phyloP scores from a whole-genome alignment of 2,329 filamentous ascomycete species.

The Botrytis sinoallii region DNA sequence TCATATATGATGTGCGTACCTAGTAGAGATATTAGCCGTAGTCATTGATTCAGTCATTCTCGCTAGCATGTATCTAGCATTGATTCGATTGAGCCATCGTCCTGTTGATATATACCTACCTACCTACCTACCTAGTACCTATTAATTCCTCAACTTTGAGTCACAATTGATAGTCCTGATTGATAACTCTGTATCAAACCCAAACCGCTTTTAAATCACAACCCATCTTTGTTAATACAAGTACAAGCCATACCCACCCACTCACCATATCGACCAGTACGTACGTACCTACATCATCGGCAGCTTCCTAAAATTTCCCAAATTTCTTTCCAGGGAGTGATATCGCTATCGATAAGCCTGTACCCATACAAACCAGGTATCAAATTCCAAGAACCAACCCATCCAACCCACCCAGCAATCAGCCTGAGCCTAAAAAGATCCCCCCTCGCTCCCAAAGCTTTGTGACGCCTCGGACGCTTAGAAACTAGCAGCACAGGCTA shows the following conservation, averaged over 20 bases:
- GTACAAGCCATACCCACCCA: neutral
- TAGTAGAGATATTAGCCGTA: neutral
- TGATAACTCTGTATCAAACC: neutral
- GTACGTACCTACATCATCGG: neutral
- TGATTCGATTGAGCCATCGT: neutral
- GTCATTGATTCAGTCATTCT: neutral
- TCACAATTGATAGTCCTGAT: neutral
- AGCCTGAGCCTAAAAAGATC: neutral
- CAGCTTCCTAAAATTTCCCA: neutral
- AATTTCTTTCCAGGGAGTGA: neutral
- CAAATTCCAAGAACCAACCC: neutral
- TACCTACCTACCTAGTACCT: neutral
- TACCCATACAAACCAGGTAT: neutral
- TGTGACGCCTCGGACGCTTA: neutral
- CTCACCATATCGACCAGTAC: neutral
- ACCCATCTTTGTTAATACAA: neutral
- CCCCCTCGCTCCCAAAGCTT: neutral
- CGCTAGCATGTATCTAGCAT: neutral
- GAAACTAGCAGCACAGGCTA: conserved; percentile 4
- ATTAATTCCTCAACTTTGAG: neutral
- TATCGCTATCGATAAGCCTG: conserved; percentile 10
- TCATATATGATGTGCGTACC: too few species aligned
- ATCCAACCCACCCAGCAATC: neutral
- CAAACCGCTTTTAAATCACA: neutral
- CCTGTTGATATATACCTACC: neutral